Evolutionary conservation across 495 filamentous ascomycete species (phyloP).

Genomic region (Daldinia decipiens): DNA sequence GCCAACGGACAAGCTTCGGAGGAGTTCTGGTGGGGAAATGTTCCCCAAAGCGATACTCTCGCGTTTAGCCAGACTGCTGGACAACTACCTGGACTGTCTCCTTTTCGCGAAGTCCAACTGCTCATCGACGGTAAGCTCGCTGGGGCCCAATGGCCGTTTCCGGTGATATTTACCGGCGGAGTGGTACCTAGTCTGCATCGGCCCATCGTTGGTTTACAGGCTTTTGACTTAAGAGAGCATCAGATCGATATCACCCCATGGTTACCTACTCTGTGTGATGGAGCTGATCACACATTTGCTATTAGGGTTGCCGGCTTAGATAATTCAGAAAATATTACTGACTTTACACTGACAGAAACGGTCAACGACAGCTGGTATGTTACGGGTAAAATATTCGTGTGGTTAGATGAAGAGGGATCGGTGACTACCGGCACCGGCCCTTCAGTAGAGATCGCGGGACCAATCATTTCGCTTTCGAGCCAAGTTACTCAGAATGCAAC

Average conservation of each 20-base stretch:
- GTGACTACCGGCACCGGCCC: constrained; percentile 62
- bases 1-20: constrained; percentile 81
- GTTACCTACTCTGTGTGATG: constrained; percentile 73
- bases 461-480: constrained; percentile 51
- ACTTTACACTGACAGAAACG: constrained; percentile 61
- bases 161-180: constrained; percentile 87
- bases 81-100: constrained; percentile 72
- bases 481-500: constrained; percentile 55
- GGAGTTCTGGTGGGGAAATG: constrained; percentile 92
- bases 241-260: constrained; percentile 88
- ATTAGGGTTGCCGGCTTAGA: constrained; percentile 74
- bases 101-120: constrained; percentile 85
- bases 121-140: constrained; percentile 79
- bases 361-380: constrained; percentile 80
- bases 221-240: constrained; percentile 82
- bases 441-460: constrained; percentile 24
- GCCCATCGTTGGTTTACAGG: constrained; percentile 83
- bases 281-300: constrained; percentile 72
- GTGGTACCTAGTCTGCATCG: constrained; percentile 82
- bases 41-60: constrained; percentile 66
- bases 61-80: constrained; percentile 68
- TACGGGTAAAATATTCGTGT: constrained; percentile 84
- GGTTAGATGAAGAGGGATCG: constrained; percentile 63
- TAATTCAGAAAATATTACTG: constrained; percentile 51
- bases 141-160: constrained; percentile 85